Evolutionary conservation across 345 rosid genomes (phyloP).

Genomic region (Salix viminalis): DNA sequence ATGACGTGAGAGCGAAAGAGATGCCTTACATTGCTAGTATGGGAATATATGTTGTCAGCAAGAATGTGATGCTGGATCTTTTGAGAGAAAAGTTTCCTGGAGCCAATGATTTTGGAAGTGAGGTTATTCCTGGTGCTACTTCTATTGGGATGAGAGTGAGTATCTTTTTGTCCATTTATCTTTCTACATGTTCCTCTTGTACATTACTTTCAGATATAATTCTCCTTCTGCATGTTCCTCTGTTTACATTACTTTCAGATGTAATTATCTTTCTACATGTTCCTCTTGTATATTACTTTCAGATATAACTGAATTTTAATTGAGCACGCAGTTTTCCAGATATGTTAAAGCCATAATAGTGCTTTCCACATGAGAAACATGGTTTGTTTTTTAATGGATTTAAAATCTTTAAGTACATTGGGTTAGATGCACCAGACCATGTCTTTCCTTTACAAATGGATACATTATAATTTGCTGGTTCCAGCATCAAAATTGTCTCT

Average conservation of each 20-base stretch:
- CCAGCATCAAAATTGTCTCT: background rate
- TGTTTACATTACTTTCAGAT: no score
- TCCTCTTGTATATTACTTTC: background rate
- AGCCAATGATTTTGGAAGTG: constrained; percentile 98
- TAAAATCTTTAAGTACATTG: background rate
- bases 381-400: background rate
- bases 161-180: background rate
- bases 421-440: background rate
- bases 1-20: constrained; percentile 81
- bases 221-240: background rate
- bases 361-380: background rate
- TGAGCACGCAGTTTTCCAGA: background rate
- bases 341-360: background rate
- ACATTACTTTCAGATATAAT: background rate
- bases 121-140: constrained; percentile 98
- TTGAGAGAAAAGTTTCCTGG: constrained; percentile 87
- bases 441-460: background rate
- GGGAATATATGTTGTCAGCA: constrained; percentile 96
- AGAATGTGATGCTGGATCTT: constrained; percentile 82
- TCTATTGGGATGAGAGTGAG: constrained; percentile 81
- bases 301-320: background rate
- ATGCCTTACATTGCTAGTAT: constrained; percentile 97
- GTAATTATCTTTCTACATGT: background rate
- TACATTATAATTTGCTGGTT: background rate
- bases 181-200: background rate